Evolutionary conservation across 495 filamentous ascomycete species (phyloP).

Genomic region (Lasiosphaeria ovina): DNA sequence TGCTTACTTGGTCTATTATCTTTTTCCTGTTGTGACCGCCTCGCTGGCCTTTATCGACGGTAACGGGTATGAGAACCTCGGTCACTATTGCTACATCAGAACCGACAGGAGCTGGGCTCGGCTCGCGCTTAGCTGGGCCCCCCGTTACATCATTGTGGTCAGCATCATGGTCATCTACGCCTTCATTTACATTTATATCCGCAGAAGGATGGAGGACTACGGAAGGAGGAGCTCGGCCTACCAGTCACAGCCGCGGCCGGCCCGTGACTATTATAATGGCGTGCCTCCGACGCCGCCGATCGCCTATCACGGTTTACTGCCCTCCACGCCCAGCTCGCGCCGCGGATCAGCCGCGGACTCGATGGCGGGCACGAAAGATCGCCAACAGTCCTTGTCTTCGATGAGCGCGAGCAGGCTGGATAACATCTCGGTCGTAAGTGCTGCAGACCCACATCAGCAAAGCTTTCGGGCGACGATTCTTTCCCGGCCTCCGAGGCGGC

Average conservation of each 20-base stretch:
- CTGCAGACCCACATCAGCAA: not conserved
- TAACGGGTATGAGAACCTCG: conserved; percentile 56
- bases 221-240: conserved; percentile 27
- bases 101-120: conserved; percentile 62
- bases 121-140: conserved; percentile 65
- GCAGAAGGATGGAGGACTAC: conserved; percentile 32
- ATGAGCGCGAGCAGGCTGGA: conserved; percentile 26
- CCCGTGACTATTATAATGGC: conserved; percentile 11
- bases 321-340: conserved; percentile 31
- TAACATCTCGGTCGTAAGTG: not conserved
- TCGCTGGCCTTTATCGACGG: conserved; percentile 62
- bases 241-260: conserved; percentile 14
- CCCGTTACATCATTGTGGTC: conserved; percentile 65
- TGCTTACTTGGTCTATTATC: conserved; percentile 53
- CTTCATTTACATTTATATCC: conserved; percentile 66
- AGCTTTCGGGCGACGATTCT: not conserved
- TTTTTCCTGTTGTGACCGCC: conserved; percentile 57
- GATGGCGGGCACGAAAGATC: conserved; percentile 21
- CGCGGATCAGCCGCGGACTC: conserved; percentile 26
- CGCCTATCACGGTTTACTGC: conserved; percentile 40
- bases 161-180: conserved; percentile 61
- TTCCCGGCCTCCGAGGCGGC: not conserved
- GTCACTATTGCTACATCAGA: conserved; percentile 66
- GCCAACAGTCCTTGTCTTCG: conserved; percentile 32
- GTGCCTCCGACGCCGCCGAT: conserved; percentile 40